phyloP scores from a whole-genome alignment of 164 flowering plant genomes.

The Brasenia schreberi region DNA sequence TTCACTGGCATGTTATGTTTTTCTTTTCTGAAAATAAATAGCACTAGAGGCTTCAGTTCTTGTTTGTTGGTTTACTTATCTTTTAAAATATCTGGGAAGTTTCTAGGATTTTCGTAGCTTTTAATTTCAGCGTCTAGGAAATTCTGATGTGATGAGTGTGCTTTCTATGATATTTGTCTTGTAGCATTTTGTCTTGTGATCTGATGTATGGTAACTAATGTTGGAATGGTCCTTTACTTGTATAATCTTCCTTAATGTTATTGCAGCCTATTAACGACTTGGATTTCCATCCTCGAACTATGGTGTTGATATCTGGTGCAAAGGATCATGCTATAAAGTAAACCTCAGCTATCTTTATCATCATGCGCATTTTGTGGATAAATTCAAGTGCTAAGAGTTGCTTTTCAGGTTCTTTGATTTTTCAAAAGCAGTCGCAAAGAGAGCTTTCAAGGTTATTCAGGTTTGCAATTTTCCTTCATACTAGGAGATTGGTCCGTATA shows the following conservation, averaged over 20 bases:
- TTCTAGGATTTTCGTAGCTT: too few species aligned
- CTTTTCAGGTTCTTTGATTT: conserved; percentile 75
- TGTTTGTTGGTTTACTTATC: too few species aligned
- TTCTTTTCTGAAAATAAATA: too few species aligned
- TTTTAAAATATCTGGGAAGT: too few species aligned
- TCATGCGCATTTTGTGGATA: background rate
- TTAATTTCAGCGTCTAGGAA: too few species aligned
- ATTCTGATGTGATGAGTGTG: too few species aligned
- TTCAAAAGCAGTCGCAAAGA: conserved; percentile 69
- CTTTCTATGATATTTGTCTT: too few species aligned
- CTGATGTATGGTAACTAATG: too few species aligned
- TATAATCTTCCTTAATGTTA: conserved; percentile 2
- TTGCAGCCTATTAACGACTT: conserved; percentile 87
- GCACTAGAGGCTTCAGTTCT: too few species aligned
- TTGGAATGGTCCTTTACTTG: background rate
- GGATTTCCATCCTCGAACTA: conserved; percentile 78
- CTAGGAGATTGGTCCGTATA: background rate
- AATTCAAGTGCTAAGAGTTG: background rate
- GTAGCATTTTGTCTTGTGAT: too few species aligned
- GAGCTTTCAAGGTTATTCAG: conserved; percentile 76
- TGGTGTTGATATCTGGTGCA: conserved; percentile 66
- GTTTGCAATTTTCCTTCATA: conserved; percentile 15
- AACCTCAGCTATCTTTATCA: conserved; percentile 1
- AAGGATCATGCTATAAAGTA: conserved; percentile 86
- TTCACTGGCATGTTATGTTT: too few species aligned